Evolutionary conservation across 352 stramenopile species (phyloP).

Genomic region (Phytopythium delawarense): DNA sequence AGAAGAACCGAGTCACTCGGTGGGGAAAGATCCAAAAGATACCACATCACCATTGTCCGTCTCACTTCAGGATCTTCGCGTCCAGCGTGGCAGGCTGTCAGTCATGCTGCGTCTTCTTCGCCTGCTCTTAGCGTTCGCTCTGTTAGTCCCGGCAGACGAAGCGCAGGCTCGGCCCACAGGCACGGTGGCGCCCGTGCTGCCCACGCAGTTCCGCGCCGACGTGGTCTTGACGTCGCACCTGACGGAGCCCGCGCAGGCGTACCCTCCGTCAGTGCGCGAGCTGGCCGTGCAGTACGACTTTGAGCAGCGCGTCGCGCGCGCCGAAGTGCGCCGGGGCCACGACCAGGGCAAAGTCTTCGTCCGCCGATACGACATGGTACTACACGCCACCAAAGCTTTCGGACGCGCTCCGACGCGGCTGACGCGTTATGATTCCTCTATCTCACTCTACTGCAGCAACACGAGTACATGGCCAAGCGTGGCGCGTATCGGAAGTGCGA

Average conservation of each 20-base stretch:
- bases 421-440: neutral
- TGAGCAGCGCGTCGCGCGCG: slow-evolving; percentile 48
- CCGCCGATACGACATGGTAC: slow-evolving; percentile 47
- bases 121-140: slow-evolving; percentile 5
- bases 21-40: slow-evolving; percentile 19
- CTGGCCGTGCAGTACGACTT: slow-evolving; percentile 68
- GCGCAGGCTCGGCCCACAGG: slow-evolving; percentile 4
- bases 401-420: neutral
- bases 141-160: neutral
- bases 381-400: neutral
- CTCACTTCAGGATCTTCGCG: neutral
- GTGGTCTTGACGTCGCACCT: slow-evolving; percentile 57
- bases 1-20: neutral
- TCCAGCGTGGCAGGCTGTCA: neutral
- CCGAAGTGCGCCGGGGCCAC: slow-evolving; percentile 54
- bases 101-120: neutral
- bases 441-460: too few species aligned
- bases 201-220: slow-evolving; percentile 55
- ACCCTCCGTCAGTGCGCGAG: slow-evolving; percentile 49
- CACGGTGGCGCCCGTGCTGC: slow-evolving; percentile 28
- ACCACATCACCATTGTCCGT: neutral
- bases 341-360: slow-evolving; percentile 71
- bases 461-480: slow-evolving; percentile 73
- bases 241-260: slow-evolving; percentile 44
- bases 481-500: slow-evolving; percentile 64